Base-by-base conservation (phyloP, 2,329 filamentous ascomycete genomes). In the Gnomoniopsis sp. region DNA sequence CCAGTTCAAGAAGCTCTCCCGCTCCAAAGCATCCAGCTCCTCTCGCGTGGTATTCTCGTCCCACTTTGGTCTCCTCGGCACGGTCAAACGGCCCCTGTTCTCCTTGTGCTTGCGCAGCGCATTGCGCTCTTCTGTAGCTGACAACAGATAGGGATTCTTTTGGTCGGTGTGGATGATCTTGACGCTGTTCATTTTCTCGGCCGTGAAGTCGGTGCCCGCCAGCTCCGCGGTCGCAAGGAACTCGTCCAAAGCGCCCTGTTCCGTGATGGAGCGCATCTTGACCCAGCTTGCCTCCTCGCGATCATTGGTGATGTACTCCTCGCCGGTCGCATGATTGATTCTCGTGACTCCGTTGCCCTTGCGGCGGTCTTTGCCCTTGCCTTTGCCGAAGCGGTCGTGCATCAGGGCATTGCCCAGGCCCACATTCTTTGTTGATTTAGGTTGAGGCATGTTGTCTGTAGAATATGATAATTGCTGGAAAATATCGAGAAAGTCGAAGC, bases 191-290 rank as follows among this genome's bases (percentile, higher is more conserved):
- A 96, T 90, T 83, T 98, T 98, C 79, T 98, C 93, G 30, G 95
- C 96, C 1, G 93, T 98, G 75, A 99, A 99, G 72, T 99, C 95
- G 65, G 95, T 99, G 65, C 92, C 93, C n/a, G 95, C 95, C 66
- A 99, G 80, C 77, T 98, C 93, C 63, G 95, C 96, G 1, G 95
- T 99, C 58, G 89, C 90, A 64, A 99, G 79, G 74, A 99, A 99
- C 74, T 99, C 95, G 74, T 99, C 95, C 62, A 99, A 86, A 48
- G 93, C 93, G 66, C 89, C 93, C 76, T 99, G 95, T 79, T 99
- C 91, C 6, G 95, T 99, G 66, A 99, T 90, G 73, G 91, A 96
- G 78, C 93, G 91, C 95, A 99, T 98, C 81, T 98, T 99, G 71
- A 98, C 91, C 92, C 93, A 99, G 66, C 91, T 84, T 38, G 93